Conservation (phyloP, 208 protist genomes). For the Angomonas desouzai region DNA sequence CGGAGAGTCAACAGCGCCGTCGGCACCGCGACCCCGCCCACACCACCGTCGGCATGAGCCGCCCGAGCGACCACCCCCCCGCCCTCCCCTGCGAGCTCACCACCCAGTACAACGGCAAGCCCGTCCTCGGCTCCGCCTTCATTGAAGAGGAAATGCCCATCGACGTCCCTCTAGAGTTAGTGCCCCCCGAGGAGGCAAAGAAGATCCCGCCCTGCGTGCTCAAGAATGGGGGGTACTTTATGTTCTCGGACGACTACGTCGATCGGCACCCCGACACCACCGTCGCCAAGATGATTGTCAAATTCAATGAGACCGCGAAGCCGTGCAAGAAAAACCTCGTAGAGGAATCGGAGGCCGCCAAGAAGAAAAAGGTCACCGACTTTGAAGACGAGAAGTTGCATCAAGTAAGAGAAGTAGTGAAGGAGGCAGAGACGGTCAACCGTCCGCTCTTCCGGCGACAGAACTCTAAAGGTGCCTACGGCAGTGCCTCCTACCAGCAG, state of each 20-base stretch:
- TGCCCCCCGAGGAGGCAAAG: slow-evolving; percentile 9
- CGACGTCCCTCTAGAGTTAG: slow-evolving; percentile 6
- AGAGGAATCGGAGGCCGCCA: background rate
- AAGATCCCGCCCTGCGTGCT: slow-evolving; percentile 11
- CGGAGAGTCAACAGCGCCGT: background rate
- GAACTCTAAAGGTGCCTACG: slow-evolving; percentile 9
- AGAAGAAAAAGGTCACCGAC: slow-evolving; percentile 3
- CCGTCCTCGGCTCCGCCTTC: background rate
- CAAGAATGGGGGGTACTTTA: slow-evolving; percentile 19
- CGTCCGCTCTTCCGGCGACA: background rate
- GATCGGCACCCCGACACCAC: slow-evolving; percentile 14
- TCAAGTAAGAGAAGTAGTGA: background rate
- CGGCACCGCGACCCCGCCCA: background rate
- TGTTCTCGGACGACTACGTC: slow-evolving; percentile 31
- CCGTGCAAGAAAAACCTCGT: background rate
- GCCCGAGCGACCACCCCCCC: background rate
- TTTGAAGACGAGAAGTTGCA: slow-evolving; percentile 16
- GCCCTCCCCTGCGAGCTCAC: slow-evolving; percentile 7
- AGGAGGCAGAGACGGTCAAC: slow-evolving; percentile 7
- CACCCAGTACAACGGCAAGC: slow-evolving; percentile 12
- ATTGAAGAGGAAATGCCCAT: slow-evolving; percentile 5
- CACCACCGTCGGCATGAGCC: background rate
- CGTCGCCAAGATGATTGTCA: slow-evolving; percentile 19
- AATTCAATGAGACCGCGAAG: slow-evolving; percentile 16
- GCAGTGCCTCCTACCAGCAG: slow-evolving; percentile 4